Conservation (phyloP, 257 asterid species). For the Echites panduratus region DNA sequence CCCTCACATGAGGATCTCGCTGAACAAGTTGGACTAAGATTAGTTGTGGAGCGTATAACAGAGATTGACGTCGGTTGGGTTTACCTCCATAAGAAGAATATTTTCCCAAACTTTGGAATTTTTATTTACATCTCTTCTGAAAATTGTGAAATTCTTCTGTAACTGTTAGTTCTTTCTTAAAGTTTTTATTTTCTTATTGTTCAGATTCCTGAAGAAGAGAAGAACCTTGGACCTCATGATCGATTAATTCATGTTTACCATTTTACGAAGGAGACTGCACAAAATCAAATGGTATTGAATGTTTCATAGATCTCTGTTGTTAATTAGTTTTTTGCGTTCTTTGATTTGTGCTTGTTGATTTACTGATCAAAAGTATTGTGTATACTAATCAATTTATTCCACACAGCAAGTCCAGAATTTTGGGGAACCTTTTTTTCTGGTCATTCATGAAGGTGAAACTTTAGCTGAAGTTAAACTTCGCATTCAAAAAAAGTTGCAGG, state of each 20-base stretch:
- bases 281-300: conserved; percentile 15
- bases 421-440: conserved; percentile 93
- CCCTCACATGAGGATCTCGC: not conserved
- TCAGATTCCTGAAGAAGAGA: conserved; percentile 25
- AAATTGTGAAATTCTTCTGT: not conserved
- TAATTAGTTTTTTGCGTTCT: not conserved
- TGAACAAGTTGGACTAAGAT: not conserved
- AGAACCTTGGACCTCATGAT: conserved; percentile 23
- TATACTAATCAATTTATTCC: not conserved
- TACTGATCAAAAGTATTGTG: conserved; percentile 9
- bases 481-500: conserved; percentile 81
- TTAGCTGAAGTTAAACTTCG: conserved; percentile 74
- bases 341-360: not conserved
- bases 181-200: not conserved
- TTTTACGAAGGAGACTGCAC: conserved; percentile 18
- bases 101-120: not conserved
- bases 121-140: not conserved
- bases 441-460: conserved; percentile 86
- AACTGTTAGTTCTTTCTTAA: not conserved
- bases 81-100: not conserved
- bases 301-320: not conserved
- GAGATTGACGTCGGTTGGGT: not conserved
- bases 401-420: conserved; percentile 86
- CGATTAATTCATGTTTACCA: conserved; percentile 21
- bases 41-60: not conserved